Evolutionary conservation across 148 eudicot genomes (phyloP), one percentile per base, ranked within the genome.

Genomic region (Nyssa sinensis): DNA sequence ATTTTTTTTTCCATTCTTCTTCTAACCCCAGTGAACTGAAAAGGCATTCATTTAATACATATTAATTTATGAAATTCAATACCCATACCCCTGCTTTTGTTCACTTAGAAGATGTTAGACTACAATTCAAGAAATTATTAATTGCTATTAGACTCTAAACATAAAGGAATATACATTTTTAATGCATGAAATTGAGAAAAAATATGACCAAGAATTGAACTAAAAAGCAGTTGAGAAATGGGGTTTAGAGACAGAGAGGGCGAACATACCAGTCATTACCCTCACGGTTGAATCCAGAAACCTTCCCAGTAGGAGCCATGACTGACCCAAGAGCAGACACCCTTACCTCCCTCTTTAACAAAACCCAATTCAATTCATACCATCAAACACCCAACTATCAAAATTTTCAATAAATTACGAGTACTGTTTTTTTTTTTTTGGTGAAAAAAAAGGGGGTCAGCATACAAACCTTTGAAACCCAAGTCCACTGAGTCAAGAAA

Each of bases 291-390:
- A 94, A 90, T 49, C 80, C 89, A 62, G 88, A 82, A 53, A 75
- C 80, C 81, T 82, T 93, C 64, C 88, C 84, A 65, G 91, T 78
- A 65, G 93, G 84, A 84, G 93, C 86, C 98, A 91, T 88, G 72
- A 37, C 55, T 49, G 55, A 70, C 33, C 70, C 70, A 67, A 62
- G n/a, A 70, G 58, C 61, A 51, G 58, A 68, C 34, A 13, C 62
- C 51, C 30, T 71, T 44, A 17, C 37, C 53, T 68, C 44, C 19
- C 75, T 39, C 61, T 62, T 44, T 19, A 74, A 19, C 47, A 62
- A 14, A 30, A 4, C 23, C 60, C 32, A 65, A 53, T 66, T 64
- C 69, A 64, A 53, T 69, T 33, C 49, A 64, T 25, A 74, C 68
- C n/a, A n/a, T 77, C 80, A 79, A 71, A 60, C 12, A 11, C 74